These are phyloP conservation scores for Penicillium sp. DNA, from an alignment of 2,329 filamentous ascomycete genomes.

Conservation along the genomic window DNA sequence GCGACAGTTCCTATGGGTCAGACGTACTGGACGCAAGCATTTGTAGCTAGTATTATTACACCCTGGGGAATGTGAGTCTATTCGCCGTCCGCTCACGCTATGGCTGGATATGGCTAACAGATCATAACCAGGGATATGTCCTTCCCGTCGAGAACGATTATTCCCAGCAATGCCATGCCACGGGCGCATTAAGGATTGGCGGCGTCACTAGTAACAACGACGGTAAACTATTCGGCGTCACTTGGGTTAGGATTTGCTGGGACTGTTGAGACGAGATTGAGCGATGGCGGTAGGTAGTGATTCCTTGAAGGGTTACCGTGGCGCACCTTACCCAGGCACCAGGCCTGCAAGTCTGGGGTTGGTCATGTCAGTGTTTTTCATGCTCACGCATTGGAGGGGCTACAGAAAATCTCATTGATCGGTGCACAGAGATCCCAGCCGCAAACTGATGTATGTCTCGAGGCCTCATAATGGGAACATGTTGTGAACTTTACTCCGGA, in stretches of 20 bases:
- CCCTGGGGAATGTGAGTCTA: slow-evolving; percentile 37
- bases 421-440: neutral
- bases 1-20: slow-evolving; percentile 57
- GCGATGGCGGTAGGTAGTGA: slow-evolving; percentile 43
- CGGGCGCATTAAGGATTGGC: slow-evolving; percentile 58
- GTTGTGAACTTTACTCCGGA: neutral
- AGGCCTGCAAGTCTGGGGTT: slow-evolving; percentile 36
- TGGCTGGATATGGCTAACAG: neutral
- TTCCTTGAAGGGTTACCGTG: slow-evolving; percentile 43
- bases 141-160: slow-evolving; percentile 65
- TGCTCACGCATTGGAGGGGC: slow-evolving; percentile 22
- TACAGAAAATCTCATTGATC: neutral
- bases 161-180: slow-evolving; percentile 61
- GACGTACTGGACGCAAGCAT: slow-evolving; percentile 69
- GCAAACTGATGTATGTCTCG: neutral
- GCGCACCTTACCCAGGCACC: slow-evolving; percentile 47
- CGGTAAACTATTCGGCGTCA: slow-evolving; percentile 72
- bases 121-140: slow-evolving; percentile 65
- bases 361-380: slow-evolving; percentile 22
- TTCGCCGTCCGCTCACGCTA: neutral
- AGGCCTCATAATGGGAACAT: neutral
- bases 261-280: slow-evolving; percentile 61
- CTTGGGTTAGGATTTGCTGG: slow-evolving; percentile 70
- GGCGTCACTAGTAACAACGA: slow-evolving; percentile 64
- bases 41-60: slow-evolving; percentile 54